Evolutionary conservation across 2,329 filamentous ascomycete genomes (phyloP), one percentile per base, ranked within the genome.

Genomic region (Gremmenia infestans): DNA sequence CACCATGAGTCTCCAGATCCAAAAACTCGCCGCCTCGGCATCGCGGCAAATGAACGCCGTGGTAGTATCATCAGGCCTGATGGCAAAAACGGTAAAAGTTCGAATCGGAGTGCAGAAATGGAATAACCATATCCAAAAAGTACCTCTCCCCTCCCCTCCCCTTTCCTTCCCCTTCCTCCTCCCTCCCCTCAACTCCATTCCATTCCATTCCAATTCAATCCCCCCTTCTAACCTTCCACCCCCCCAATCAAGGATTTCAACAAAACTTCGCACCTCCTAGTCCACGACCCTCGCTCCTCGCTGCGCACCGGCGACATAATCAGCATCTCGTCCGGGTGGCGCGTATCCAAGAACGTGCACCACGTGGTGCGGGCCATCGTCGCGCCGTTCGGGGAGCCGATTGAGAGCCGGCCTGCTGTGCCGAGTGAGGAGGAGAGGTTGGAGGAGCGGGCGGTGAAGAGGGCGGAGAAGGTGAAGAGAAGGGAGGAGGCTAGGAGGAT

Each of bases 11-110:
- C 15, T 14, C 5, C 50, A 55, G 32, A 28, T 53, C n/a, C 50
- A 48, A 35, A 59, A 59, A 32, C 43, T 54, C 3, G 53, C 50
- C 6, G 53, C 57, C 35, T 59, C 57, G 2, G 57, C 53, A 7
- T 46, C 48, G 45, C 50, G 57, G 47, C 57, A 60, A 47, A 61
- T 67, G 19, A 67, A 63, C 48, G 69, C 67, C 60, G 82, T 93
- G 42, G 89, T 93, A 23, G 82, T 92, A 50, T 90, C 88, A 43
- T 84, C 88, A 6, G 89, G 89, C 19, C 79, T 86, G 57, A 91
- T 91, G 86, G 74, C 83, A 57, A 89, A 86, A 73, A 91, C 88
- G 2, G 87, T 91, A 55, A 91, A 89, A 73, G 89, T 92, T 60
- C 82, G 85, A 62, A 79, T 92, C 14, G 85, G 87, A 51, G 81